These are phyloP conservation scores for Glaciozyma martinii DNA, from an alignment of 768 basidiomycete genomes.

Conservation along the genomic window DNA sequence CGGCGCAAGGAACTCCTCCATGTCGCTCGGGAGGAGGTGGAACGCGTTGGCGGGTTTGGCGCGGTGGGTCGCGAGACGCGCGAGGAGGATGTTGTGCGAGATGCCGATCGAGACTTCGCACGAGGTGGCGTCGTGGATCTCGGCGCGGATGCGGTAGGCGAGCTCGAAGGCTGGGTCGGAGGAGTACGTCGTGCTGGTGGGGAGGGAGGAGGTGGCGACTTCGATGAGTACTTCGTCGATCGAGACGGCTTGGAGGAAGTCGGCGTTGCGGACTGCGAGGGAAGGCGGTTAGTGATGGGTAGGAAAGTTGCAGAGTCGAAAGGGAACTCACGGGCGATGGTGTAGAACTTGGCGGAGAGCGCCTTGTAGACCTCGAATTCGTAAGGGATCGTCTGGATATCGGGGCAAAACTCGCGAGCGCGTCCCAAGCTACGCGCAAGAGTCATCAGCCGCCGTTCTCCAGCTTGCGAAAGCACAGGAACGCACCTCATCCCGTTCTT, in stretches of 20 bases:
- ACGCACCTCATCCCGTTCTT: slow-evolving; percentile 88
- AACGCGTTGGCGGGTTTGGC: slow-evolving; percentile 87
- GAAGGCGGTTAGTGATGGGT: neutral
- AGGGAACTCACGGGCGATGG: slow-evolving; percentile 85
- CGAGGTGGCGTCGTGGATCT: slow-evolving; percentile 66
- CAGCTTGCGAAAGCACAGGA: too few species aligned
- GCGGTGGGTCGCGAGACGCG: slow-evolving; percentile 76
- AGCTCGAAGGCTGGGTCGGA: slow-evolving; percentile 16
- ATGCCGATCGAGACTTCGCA: slow-evolving; percentile 76
- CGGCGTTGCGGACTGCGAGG: slow-evolving; percentile 36
- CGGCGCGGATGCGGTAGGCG: slow-evolving; percentile 59
- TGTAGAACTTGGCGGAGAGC: slow-evolving; percentile 79
- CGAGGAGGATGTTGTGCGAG: slow-evolving; percentile 80
- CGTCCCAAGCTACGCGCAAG: slow-evolving; percentile 57
- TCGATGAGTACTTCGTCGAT: slow-evolving; percentile 94
- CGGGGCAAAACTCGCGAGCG: slow-evolving; percentile 65
- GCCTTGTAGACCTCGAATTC: slow-evolving; percentile 72
- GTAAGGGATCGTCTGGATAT: slow-evolving; percentile 71
- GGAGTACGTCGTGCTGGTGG: slow-evolving; percentile 4
- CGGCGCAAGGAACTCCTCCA: slow-evolving; percentile 52
- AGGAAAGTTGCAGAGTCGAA: slow-evolving; percentile 48
- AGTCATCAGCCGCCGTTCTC: neutral
- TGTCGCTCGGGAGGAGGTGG: slow-evolving; percentile 55
- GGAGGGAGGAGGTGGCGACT: slow-evolving; percentile 48
- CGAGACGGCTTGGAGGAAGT: slow-evolving; percentile 88